A percentile compares a stretch with the other conserved stretches of the same genome.
Conservation (phyloP, 2,329 filamentous ascomycete species). For the Alternaria brassicae region DNA sequence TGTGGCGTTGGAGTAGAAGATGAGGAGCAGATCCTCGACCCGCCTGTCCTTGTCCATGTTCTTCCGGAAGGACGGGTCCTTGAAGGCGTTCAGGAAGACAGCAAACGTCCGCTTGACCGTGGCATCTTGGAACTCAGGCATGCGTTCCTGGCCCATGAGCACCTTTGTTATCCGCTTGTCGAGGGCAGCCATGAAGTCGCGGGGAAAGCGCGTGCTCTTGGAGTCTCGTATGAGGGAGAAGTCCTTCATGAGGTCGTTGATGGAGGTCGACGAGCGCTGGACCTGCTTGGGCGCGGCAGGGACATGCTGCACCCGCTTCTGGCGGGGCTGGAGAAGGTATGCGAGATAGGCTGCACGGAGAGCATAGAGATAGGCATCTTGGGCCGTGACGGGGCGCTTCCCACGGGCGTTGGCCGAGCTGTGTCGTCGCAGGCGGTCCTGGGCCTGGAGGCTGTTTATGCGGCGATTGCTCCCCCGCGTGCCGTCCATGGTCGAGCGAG, state of each 20-base stretch:
- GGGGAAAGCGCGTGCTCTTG: conserved; percentile 74
- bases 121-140: conserved; percentile 90
- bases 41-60: conserved; percentile 92
- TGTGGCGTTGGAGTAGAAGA: conserved; percentile 94
- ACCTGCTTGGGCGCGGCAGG: conserved; percentile 63
- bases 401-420: conserved; percentile 45
- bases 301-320: conserved; percentile 88
- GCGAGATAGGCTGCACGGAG: conserved; percentile 89
- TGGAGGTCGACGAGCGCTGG: conserved; percentile 73
- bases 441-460: conserved; percentile 53
- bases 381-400: conserved; percentile 56
- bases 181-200: conserved; percentile 73
- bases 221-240: conserved; percentile 72
- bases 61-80: conserved; percentile 85
- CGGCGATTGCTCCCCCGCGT: conserved; percentile 47
- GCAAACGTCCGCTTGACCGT: conserved; percentile 92
- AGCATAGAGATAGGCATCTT: conserved; percentile 91
- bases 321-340: conserved; percentile 89
- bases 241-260: conserved; percentile 88
- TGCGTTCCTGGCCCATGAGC: conserved; percentile 78
- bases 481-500: conserved; percentile 37
- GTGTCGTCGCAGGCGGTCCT: conserved; percentile 51
- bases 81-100: conserved; percentile 91
- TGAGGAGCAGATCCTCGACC: conserved; percentile 89
- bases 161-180: conserved; percentile 83